Conservation (phyloP, 1,284 basidiomycete genomes). For the Apiotrichum akiyoshidainum region DNA sequence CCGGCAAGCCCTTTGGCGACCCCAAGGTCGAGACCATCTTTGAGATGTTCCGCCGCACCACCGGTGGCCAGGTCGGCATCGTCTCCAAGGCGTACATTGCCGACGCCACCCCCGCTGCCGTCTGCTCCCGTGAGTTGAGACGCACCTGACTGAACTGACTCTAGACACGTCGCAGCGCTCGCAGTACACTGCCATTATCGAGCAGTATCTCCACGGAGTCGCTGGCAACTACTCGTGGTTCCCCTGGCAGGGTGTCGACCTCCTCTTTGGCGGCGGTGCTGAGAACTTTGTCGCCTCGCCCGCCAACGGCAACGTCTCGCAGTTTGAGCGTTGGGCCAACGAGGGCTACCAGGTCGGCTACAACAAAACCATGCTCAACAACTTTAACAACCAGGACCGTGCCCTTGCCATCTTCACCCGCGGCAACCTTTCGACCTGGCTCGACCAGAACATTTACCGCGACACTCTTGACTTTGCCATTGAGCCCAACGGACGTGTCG, state of each 20-base stretch:
- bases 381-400: slow-evolving; percentile 43
- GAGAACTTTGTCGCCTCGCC: slow-evolving; percentile 46
- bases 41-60: slow-evolving; percentile 43
- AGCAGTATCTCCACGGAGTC: slow-evolving; percentile 49
- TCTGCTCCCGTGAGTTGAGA: slow-evolving; percentile 21
- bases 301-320: slow-evolving; percentile 46
- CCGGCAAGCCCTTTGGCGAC: slow-evolving; percentile 34
- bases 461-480: slow-evolving; percentile 39
- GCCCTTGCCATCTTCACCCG: slow-evolving; percentile 51
- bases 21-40: slow-evolving; percentile 50
- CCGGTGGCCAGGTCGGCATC: slow-evolving; percentile 49
- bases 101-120: slow-evolving; percentile 52
- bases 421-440: slow-evolving; percentile 50
- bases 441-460: slow-evolving; percentile 50
- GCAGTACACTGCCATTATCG: slow-evolving; percentile 46
- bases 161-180: slow-evolving; percentile 45
- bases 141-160: neutral
- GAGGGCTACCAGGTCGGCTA: slow-evolving; percentile 49
- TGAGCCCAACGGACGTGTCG: slow-evolving; percentile 33
- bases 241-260: slow-evolving; percentile 46
- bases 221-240: slow-evolving; percentile 48
- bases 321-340: slow-evolving; percentile 46
- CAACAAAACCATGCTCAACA: slow-evolving; percentile 47
- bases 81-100: slow-evolving; percentile 52
- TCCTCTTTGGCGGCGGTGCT: slow-evolving; percentile 49